Conservation (phyloP, 129 eudicot genomes). For the Ambrosia artemisiifolia region DNA sequence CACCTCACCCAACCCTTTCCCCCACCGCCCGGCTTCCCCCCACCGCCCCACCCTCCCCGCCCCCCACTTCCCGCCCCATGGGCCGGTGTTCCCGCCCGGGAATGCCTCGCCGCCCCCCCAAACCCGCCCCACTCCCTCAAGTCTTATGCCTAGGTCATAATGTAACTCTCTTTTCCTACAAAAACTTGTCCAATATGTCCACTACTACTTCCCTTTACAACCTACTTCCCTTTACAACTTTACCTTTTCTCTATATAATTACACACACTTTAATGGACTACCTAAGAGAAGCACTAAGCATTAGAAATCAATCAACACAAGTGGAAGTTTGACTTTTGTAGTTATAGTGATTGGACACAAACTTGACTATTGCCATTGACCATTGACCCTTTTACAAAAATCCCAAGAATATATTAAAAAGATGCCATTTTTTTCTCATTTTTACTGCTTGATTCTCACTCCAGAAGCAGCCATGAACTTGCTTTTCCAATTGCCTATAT, state of each 20-base stretch:
- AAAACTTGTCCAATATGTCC: constrained; percentile 3
- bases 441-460: constrained; percentile 9
- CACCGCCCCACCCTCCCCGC: too few species aligned
- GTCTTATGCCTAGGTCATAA: background rate
- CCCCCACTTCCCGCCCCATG: too few species aligned
- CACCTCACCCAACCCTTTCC: too few species aligned
- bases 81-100: too few species aligned
- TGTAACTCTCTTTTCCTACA: background rate
- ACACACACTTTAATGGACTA: constrained; percentile 20
- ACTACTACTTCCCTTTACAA: constrained; percentile 18
- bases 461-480: constrained; percentile 29
- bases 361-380: background rate
- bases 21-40: too few species aligned
- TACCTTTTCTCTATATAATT: constrained; percentile 6
- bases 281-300: constrained; percentile 23
- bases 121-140: too few species aligned
- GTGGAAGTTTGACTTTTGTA: constrained; percentile 38
- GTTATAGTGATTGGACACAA: background rate
- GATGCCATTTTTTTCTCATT: constrained; percentile 8
- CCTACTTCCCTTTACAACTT: too few species aligned
- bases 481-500: constrained; percentile 21
- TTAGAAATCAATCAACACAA: constrained; percentile 14
- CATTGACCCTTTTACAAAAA: constrained; percentile 11
- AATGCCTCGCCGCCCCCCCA: too few species aligned
- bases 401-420: background rate